Conservation (phyloP, 768 basidiomycete genomes). For the Macrolepiota albuminosa region DNA sequence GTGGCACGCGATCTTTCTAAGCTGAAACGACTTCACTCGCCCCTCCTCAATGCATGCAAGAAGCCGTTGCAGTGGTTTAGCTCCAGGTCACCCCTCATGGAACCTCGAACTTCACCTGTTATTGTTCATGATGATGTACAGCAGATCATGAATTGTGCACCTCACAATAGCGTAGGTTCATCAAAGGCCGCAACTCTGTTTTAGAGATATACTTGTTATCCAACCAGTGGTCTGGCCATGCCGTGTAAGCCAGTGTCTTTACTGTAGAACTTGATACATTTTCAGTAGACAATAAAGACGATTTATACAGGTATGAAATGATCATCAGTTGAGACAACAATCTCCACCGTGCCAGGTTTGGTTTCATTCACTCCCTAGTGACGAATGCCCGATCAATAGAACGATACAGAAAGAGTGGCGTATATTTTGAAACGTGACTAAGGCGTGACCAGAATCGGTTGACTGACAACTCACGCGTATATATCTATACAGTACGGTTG, state of each 20-base stretch:
- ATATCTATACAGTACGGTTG: too few species aligned
- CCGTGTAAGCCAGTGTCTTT: neutral
- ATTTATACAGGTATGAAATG: too few species aligned
- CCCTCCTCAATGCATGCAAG: constrained; percentile 4
- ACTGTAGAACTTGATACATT: neutral
- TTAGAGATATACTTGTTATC: neutral
- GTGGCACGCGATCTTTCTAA: neutral
- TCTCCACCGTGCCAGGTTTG: too few species aligned
- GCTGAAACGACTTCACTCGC: neutral
- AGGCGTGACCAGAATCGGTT: too few species aligned
- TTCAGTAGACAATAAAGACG: too few species aligned
- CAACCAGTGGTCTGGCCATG: neutral
- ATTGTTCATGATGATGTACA: neutral
- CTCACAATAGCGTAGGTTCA: neutral
- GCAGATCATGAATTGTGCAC: neutral
- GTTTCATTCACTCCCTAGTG: too few species aligned
- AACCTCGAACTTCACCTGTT: neutral
- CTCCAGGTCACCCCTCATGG: neutral
- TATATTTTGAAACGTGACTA: too few species aligned
- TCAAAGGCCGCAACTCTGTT: neutral
- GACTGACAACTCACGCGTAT: too few species aligned
- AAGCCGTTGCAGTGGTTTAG: constrained; percentile 5
- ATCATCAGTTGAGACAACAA: neutral
- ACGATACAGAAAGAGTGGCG: too few species aligned
- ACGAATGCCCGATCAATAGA: too few species aligned